These are phyloP conservation scores for Akanthomyces lecanii DNA, from an alignment of 2,329 filamentous ascomycete genomes.

Conservation along the genomic window DNA sequence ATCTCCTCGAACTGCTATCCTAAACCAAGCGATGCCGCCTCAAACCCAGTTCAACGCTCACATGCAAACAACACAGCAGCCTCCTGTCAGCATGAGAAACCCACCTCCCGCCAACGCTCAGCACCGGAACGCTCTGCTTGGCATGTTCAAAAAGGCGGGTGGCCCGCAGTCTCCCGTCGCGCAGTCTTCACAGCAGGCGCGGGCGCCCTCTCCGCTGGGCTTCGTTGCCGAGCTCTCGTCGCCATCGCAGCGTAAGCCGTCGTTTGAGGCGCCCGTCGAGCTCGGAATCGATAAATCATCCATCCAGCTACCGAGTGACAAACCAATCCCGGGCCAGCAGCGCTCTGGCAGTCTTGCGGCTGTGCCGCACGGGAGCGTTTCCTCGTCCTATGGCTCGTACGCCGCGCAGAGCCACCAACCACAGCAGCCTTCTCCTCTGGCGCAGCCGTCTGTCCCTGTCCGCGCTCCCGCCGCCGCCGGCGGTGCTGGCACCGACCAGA, in stretches of 20 bases:
- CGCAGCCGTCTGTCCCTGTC: neutral
- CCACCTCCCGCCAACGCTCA: slow-evolving; percentile 24
- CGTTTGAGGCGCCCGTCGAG: slow-evolving; percentile 22
- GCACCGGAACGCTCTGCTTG: slow-evolving; percentile 48
- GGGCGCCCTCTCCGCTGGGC: slow-evolving; percentile 8
- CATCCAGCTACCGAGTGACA: slow-evolving; percentile 29
- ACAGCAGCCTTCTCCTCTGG: slow-evolving; percentile 20
- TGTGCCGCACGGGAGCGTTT: neutral
- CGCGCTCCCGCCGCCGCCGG: neutral
- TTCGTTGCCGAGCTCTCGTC: slow-evolving; percentile 12
- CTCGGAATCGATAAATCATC: slow-evolving; percentile 26
- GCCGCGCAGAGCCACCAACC: slow-evolving; percentile 1
- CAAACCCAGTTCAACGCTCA: neutral
- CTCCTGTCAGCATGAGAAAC: slow-evolving; percentile 18
- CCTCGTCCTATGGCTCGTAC: neutral
- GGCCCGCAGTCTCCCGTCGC: slow-evolving; percentile 3
- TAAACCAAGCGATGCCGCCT: neutral
- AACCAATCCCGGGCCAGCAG: neutral
- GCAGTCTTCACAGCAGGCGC: slow-evolving; percentile 19
- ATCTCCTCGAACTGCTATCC: neutral
- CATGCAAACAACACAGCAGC: slow-evolving; percentile 12
- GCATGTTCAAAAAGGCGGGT: slow-evolving; percentile 48
- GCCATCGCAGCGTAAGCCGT: slow-evolving; percentile 4
- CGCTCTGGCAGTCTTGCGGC: neutral
- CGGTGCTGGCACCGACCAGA: slow-evolving; percentile 35